Evolutionary conservation across 2,329 filamentous ascomycete species (phyloP).

Genomic region (Fusarium abutilonis): DNA sequence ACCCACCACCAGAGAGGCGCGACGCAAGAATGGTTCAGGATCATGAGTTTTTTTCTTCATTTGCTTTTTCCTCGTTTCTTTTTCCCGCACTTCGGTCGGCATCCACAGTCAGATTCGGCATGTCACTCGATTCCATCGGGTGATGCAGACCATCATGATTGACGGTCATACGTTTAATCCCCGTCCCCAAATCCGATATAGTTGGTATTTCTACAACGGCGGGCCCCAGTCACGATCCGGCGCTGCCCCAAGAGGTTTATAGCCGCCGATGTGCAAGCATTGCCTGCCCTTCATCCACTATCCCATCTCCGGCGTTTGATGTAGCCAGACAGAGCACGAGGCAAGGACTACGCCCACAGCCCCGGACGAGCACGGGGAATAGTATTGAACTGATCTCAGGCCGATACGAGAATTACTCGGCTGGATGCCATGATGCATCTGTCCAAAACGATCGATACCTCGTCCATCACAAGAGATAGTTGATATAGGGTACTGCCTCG

Average conservation of each 20-base stretch:
- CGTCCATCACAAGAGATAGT: not conserved
- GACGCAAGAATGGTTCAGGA: constrained; percentile 15
- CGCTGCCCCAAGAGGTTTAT: constrained; percentile 8
- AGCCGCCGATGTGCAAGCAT: constrained; percentile 20
- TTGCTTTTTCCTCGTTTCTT: constrained; percentile 3
- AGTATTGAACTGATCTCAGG: constrained; percentile 27
- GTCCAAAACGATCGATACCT: constrained; percentile 21
- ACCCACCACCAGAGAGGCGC: constrained; percentile 18
- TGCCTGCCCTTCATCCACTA: constrained; percentile 20
- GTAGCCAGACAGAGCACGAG: constrained; percentile 6
- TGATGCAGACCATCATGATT: constrained; percentile 29
- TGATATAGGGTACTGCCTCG: constrained; percentile 1
- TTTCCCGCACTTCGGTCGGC: constrained; percentile 10
- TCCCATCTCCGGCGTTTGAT: constrained; percentile 12
- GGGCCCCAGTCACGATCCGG: constrained; percentile 20
- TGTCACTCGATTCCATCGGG: constrained; percentile 15
- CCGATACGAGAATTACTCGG: constrained; percentile 44
- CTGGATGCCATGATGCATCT: constrained; percentile 27
- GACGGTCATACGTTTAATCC: constrained; percentile 42
- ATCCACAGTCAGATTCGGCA: constrained; percentile 8
- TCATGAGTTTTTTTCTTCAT: constrained; percentile 24
- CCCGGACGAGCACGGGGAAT: constrained; percentile 1
- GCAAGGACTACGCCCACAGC: constrained; percentile 11
- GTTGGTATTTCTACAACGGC: constrained; percentile 9
- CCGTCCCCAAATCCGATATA: constrained; percentile 17